These are phyloP conservation scores for Aaosphaeria arxii DNA, from an alignment of 2,329 filamentous ascomycete genomes.

Conservation along the genomic window DNA sequence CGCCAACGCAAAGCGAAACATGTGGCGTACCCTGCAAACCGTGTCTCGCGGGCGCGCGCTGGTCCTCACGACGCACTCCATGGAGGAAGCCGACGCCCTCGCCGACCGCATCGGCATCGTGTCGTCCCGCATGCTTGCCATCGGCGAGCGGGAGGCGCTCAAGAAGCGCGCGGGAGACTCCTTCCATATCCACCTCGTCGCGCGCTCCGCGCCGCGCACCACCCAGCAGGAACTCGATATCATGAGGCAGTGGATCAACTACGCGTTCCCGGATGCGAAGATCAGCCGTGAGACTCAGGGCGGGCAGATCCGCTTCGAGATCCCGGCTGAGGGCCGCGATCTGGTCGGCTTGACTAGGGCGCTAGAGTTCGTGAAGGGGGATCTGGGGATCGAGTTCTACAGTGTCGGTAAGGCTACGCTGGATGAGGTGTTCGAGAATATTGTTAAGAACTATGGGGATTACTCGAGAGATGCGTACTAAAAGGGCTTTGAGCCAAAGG, in stretches of 20 bases:
- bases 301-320: slow-evolving; percentile 76
- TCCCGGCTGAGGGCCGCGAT: slow-evolving; percentile 53
- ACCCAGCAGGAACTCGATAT: slow-evolving; percentile 60
- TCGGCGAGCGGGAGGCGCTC: slow-evolving; percentile 66
- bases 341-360: slow-evolving; percentile 66
- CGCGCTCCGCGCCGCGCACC: slow-evolving; percentile 69
- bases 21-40: slow-evolving; percentile 85
- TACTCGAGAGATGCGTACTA: too few species aligned
- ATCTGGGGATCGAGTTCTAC: slow-evolving; percentile 75
- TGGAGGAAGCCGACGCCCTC: slow-evolving; percentile 86
- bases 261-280: slow-evolving; percentile 58
- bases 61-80: slow-evolving; percentile 83
- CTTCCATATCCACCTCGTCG: slow-evolving; percentile 76
- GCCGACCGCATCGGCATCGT: slow-evolving; percentile 85
- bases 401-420: slow-evolving; percentile 80
- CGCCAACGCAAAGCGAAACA: slow-evolving; percentile 76
- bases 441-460: slow-evolving; percentile 73
- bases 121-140: slow-evolving; percentile 77
- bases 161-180: slow-evolving; percentile 54
- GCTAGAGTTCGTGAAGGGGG: slow-evolving; percentile 66
- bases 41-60: slow-evolving; percentile 77
- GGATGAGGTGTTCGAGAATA: slow-evolving; percentile 83
- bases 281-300: slow-evolving; percentile 59
- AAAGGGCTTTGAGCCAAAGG: too few species aligned
- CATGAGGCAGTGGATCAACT: slow-evolving; percentile 63